phyloP scores from a whole-genome alignment of 768 basidiomycete genomes.

The Tephrocybe sp. region DNA sequence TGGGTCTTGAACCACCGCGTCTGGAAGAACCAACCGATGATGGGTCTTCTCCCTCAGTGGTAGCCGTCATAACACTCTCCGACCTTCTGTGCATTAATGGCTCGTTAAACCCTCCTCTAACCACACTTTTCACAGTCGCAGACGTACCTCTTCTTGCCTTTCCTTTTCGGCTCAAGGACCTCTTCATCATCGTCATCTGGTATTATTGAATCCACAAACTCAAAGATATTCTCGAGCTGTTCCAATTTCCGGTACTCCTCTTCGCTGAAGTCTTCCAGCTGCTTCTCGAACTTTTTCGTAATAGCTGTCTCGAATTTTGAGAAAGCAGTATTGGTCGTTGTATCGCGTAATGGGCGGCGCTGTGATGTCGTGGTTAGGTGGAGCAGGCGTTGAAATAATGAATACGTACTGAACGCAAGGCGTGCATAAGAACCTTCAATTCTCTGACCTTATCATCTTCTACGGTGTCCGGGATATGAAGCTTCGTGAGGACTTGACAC shows the following conservation, averaged over 20 bases:
- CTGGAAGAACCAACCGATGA: constrained; percentile 30
- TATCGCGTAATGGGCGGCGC: constrained; percentile 50
- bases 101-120: not conserved
- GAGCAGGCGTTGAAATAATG: not conserved
- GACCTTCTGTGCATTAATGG: constrained; percentile 44
- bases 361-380: constrained; percentile 12
- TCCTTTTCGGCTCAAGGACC: constrained; percentile 36
- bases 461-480: constrained; percentile 66
- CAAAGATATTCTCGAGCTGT: constrained; percentile 60
- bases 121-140: not conserved
- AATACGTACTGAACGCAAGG: constrained; percentile 49
- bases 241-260: constrained; percentile 67
- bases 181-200: constrained; percentile 64
- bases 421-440: constrained; percentile 59
- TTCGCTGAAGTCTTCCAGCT: constrained; percentile 69
- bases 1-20: constrained; percentile 30
- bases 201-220: constrained; percentile 69
- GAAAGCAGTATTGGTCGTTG: constrained; percentile 63
- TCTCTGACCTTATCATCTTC: constrained; percentile 68
- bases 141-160: constrained; percentile 46
- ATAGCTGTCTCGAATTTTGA: constrained; percentile 65
- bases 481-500: constrained; percentile 59
- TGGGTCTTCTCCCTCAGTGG: constrained; percentile 34
- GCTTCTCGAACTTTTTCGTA: constrained; percentile 67
- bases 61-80: constrained; percentile 49